Percentiles rank a stretch among this genome's conserved stretches.
phyloP scores from a whole-genome alignment of 2,329 filamentous ascomycete genomes.

The Penicillium capsulatum region DNA sequence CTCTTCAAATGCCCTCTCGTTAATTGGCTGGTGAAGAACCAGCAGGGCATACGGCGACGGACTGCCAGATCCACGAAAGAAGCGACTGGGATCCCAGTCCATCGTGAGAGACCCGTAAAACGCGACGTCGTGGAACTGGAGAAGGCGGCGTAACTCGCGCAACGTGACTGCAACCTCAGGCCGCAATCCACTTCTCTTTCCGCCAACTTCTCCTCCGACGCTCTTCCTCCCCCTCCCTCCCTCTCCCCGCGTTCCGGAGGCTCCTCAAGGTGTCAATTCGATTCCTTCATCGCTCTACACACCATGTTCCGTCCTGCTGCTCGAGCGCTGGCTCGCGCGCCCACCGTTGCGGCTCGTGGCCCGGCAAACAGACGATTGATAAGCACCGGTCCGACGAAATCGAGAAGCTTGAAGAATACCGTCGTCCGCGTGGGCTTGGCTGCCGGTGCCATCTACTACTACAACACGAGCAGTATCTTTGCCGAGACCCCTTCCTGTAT shows the following conservation, averaged over 20 bases:
- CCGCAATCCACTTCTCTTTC: conserved; percentile 24
- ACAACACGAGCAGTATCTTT: conserved; percentile 85
- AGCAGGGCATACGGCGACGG: conserved; percentile 47
- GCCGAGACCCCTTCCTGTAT: conserved; percentile 74
- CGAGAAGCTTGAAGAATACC: conserved; percentile 76
- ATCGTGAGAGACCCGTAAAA: conserved; percentile 13
- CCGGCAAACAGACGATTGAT: conserved; percentile 47
- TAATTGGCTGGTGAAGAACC: conserved; percentile 60
- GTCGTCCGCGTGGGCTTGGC: conserved; percentile 71
- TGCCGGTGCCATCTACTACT: conserved; percentile 78
- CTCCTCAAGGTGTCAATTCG: conserved; percentile 14
- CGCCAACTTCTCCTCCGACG: conserved; percentile 22
- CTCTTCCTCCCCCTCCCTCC: conserved; percentile 10
- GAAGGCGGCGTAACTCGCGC: conserved; percentile 1
- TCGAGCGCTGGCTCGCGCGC: conserved; percentile 42
- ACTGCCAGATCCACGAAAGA: conserved; percentile 32
- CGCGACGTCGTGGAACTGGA: background rate
- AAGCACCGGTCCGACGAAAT: conserved; percentile 57
- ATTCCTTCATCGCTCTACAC: conserved; percentile 8
- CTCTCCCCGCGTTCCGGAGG: conserved; percentile 11
- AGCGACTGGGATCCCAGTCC: conserved; percentile 42
- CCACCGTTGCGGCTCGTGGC: conserved; percentile 28
- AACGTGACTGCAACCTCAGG: conserved; percentile 28
- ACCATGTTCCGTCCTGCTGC: conserved; percentile 53
- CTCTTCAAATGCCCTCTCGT: conserved; percentile 38